Percentiles rank a stretch among this genome's conserved stretches.
These are phyloP conservation scores for Cucurbitaria berberidis DNA, from an alignment of 2,329 filamentous ascomycete species.

Conservation along the genomic window DNA sequence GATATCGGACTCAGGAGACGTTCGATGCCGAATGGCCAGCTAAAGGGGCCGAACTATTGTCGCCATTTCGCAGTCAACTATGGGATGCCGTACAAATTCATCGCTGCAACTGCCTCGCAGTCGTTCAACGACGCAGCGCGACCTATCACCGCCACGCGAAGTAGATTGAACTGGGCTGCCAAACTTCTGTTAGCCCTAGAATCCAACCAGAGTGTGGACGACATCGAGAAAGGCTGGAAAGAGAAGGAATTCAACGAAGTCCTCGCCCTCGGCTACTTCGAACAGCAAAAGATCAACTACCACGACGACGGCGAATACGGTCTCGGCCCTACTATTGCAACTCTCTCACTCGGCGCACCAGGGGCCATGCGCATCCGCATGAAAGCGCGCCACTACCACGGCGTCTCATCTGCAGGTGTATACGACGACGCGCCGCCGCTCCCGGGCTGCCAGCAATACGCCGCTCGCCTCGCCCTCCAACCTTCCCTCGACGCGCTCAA, in stretches of 20 bases:
- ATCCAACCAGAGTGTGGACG: constrained; percentile 11
- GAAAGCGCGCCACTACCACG: constrained; percentile 58
- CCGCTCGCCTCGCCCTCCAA: constrained; percentile 41
- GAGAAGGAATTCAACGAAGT: constrained; percentile 66
- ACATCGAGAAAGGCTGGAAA: constrained; percentile 11
- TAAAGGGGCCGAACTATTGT: constrained; percentile 55
- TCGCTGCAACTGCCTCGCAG: constrained; percentile 56
- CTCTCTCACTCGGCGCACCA: constrained; percentile 62
- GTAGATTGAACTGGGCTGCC: constrained; percentile 63
- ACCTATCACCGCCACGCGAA: constrained; percentile 58
- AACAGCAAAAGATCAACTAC: constrained; percentile 64
- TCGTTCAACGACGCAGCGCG: constrained; percentile 38
- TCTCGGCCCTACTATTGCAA: constrained; percentile 67
- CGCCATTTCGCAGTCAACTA: constrained; percentile 63
- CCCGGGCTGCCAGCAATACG: constrained; percentile 42
- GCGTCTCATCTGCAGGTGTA: constrained; percentile 40
- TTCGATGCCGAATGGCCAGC: constrained; percentile 16
- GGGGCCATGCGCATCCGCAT: constrained; percentile 65
- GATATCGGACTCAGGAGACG: constrained; percentile 46
- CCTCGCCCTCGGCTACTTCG: constrained; percentile 67
- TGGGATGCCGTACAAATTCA: constrained; percentile 71
- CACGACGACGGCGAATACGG: constrained; percentile 71
- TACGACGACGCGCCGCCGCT: constrained; percentile 42
- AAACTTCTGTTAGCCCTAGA: constrained; percentile 47
- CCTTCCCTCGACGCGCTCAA: constrained; percentile 35